phyloP scores from a whole-genome alignment of 2,329 filamentous ascomycete species.

The Colletotrichum horii region DNA sequence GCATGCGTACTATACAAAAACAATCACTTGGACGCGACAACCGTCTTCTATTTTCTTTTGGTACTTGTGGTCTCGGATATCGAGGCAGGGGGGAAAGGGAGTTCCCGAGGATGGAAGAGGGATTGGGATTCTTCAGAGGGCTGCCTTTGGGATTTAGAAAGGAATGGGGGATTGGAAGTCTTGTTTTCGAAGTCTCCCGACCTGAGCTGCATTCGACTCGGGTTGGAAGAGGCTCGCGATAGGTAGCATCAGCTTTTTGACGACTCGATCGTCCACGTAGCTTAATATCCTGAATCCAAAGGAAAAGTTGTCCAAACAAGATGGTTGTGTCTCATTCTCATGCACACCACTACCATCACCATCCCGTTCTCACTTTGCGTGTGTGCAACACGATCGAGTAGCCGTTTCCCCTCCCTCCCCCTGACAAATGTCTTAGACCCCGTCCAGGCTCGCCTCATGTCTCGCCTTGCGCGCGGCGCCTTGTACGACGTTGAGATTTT shows the following conservation, averaged over 20 bases:
- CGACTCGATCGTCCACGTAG: constrained; percentile 1
- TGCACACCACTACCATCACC: background rate
- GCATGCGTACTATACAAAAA: background rate
- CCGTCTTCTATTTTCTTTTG: background rate
- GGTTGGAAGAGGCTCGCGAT: background rate
- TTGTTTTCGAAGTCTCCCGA: background rate
- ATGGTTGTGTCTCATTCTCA: background rate
- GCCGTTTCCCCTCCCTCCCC: background rate
- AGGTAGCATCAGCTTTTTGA: background rate
- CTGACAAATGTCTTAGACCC: background rate
- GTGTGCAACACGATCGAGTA: background rate
- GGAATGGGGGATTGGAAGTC: background rate
- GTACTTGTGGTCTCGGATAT: background rate
- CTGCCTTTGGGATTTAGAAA: background rate
- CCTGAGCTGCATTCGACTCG: background rate
- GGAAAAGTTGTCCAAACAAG: background rate
- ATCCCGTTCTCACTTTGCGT: background rate
- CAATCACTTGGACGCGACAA: background rate
- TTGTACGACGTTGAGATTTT: background rate
- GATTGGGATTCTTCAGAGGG: background rate
- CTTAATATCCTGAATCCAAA: constrained; percentile 17
- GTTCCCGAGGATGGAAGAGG: background rate
- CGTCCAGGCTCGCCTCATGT: background rate
- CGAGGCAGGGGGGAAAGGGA: background rate
- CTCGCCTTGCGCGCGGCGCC: background rate